Conservation (phyloP, 306 rosid species). For the Argentina anserina region DNA sequence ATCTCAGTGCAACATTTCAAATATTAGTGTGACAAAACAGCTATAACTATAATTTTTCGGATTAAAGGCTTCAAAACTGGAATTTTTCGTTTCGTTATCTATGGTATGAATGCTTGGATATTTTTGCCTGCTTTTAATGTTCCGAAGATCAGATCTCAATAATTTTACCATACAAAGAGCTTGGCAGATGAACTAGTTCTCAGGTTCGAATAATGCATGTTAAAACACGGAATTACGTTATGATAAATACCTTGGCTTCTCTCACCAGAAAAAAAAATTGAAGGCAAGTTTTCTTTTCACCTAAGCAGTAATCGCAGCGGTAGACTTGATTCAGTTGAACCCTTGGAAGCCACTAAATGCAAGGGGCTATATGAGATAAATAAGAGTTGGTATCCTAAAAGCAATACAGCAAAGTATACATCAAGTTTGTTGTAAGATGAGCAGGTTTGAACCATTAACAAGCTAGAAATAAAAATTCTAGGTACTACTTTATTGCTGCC, state of each 20-base stretch:
- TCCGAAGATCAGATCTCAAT: neutral
- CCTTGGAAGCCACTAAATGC: neutral
- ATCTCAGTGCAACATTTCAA: too few relatives aligned
- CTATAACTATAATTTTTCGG: neutral
- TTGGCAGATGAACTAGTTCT: neutral
- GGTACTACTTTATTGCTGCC: neutral
- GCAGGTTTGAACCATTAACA: neutral
- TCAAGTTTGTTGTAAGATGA: too few relatives aligned
- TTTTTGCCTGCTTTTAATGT: too few relatives aligned
- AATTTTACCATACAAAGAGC: neutral
- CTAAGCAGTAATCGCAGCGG: neutral
- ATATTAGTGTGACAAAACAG: neutral
- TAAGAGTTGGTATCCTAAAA: neutral
- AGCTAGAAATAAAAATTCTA: neutral
- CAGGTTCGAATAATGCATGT: too few relatives aligned
- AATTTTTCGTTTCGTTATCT: too few relatives aligned
- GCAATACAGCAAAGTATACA: neutral
- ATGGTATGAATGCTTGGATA: too few relatives aligned
- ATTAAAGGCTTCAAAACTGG: neutral
- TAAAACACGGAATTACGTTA: neutral
- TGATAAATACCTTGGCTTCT: neutral
- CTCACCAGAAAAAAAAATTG: neutral
- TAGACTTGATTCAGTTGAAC: neutral
- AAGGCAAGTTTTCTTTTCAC: neutral
- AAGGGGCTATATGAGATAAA: neutral